phyloP scores from a whole-genome alignment of 441 rosid genomes.

The Eutrema salsugineum region DNA sequence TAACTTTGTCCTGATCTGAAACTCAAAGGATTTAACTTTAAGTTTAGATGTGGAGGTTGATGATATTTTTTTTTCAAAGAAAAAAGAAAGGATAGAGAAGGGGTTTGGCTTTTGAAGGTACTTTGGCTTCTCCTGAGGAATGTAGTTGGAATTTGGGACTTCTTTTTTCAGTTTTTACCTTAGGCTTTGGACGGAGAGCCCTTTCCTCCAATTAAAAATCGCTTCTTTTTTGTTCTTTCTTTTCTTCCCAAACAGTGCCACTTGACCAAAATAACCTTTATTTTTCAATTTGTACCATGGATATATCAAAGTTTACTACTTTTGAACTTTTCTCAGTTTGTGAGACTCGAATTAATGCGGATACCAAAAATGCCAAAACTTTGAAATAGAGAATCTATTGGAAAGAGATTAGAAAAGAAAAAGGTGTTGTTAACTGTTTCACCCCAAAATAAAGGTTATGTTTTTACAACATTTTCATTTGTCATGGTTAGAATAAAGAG shows the following conservation, averaged over 20 bases:
- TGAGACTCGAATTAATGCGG: neutral
- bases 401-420: neutral
- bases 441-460: too few relatives aligned
- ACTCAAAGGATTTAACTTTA: conserved; percentile 28
- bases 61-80: neutral
- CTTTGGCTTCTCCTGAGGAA: conserved; percentile 25
- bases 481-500: neutral
- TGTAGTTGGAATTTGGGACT: conserved; percentile 29
- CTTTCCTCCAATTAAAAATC: conserved; percentile 14
- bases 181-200: conserved; percentile 28
- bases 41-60: conserved; percentile 13
- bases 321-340: neutral
- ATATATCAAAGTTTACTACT: neutral
- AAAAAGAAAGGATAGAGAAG: neutral
- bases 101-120: neutral
- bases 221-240: neutral
- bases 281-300: conserved; percentile 12
- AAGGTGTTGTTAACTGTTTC: too few relatives aligned
- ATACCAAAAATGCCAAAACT: neutral
- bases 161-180: conserved; percentile 9
- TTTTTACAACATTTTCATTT: neutral
- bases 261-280: conserved; percentile 22
- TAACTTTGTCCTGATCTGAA: conserved; percentile 32
- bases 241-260: neutral
- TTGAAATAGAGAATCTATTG: neutral